A percentile compares a stretch with the other conserved stretches of the same genome.
Conservation (phyloP, 108 stramenopile genomes). For the Cylindrotheca fusiformis region DNA sequence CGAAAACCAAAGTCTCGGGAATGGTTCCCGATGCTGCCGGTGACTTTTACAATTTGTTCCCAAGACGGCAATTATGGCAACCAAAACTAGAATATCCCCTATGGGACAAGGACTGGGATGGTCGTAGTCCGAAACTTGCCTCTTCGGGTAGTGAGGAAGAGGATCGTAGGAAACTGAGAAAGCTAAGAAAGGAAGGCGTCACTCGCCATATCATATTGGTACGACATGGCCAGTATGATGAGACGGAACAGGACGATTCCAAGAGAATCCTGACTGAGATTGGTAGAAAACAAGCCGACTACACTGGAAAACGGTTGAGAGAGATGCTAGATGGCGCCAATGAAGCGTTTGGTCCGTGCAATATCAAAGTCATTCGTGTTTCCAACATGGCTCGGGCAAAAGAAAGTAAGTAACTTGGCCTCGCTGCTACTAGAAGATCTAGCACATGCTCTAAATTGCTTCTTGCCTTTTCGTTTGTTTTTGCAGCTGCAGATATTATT, state of each 20-base stretch:
- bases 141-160: conserved; percentile 37
- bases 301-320: conserved; percentile 74
- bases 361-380: conserved; percentile 69
- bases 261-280: conserved; percentile 79
- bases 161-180: conserved; percentile 29
- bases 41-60: conserved; percentile 61
- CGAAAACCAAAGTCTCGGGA: conserved; percentile 8
- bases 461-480: too few species aligned
- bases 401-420: conserved; percentile 37
- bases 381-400: conserved; percentile 84
- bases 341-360: conserved; percentile 66
- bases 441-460: too few species aligned
- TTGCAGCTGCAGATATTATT: conserved; percentile 67
- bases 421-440: conserved; percentile 6
- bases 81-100: conserved; percentile 76
- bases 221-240: conserved; percentile 92
- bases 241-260: conserved; percentile 71
- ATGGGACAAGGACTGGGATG: conserved; percentile 88
- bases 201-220: conserved; percentile 87
- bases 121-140: conserved; percentile 32
- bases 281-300: conserved; percentile 80
- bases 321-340: conserved; percentile 60
- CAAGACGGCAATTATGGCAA: conserved; percentile 72
- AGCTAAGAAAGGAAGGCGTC: conserved; percentile 65
- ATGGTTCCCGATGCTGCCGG: conserved; percentile 24